Evolutionary conservation across 1,284 basidiomycete genomes (phyloP).

Genomic region (Cryptococcus sp.): DNA sequence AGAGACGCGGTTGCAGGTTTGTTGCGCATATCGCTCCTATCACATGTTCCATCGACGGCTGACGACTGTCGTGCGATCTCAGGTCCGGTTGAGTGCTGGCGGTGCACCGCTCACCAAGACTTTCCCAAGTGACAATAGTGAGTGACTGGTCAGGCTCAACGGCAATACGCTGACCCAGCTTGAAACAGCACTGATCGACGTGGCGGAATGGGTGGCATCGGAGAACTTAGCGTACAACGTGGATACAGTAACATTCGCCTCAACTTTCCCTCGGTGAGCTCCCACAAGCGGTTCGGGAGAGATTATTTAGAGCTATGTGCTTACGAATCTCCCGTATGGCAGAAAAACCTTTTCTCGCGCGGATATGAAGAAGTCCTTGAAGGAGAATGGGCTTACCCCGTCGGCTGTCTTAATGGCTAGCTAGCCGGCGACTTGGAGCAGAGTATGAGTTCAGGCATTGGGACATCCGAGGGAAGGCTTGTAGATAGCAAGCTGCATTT

Average conservation of each 20-base stretch:
- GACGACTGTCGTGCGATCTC: slow-evolving; percentile 6
- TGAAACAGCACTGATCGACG: slow-evolving; percentile 68
- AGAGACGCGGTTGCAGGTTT: slow-evolving; percentile 70
- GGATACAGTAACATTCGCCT: slow-evolving; percentile 71
- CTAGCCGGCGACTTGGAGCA: slow-evolving; percentile 2
- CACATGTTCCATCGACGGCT: background rate
- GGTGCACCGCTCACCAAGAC: slow-evolving; percentile 78
- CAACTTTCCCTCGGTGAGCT: slow-evolving; percentile 78
- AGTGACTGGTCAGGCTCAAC: slow-evolving; percentile 43
- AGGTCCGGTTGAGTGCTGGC: slow-evolving; percentile 77
- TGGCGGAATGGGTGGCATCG: slow-evolving; percentile 80
- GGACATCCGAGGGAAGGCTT: no score
- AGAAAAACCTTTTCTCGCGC: slow-evolving; percentile 48
- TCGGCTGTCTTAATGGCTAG: slow-evolving; percentile 50
- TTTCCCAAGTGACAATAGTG: slow-evolving; percentile 73
- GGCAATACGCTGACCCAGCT: background rate
- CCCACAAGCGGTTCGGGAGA: no score
- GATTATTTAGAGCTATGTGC: no score
- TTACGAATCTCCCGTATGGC: background rate
- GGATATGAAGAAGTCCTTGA: slow-evolving; percentile 50
- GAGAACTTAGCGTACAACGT: slow-evolving; percentile 70
- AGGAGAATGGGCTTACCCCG: slow-evolving; percentile 53
- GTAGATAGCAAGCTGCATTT: no score
- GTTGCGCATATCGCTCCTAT: slow-evolving; percentile 7
- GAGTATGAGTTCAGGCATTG: no score